Conservation (phyloP, 257 asterid genomes). For the Solanum appendiculatum region DNA sequence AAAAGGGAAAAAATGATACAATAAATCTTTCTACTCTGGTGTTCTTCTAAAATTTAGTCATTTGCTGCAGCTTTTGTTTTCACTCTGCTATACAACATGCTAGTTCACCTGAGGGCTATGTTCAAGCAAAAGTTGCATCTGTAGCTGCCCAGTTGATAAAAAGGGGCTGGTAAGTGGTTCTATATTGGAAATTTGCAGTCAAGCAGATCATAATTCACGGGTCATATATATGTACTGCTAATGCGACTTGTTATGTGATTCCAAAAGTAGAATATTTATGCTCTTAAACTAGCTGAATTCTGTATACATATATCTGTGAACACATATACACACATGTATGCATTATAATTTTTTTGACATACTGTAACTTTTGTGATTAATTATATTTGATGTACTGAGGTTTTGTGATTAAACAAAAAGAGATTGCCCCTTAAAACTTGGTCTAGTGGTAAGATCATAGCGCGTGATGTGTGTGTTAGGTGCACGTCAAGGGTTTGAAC, state of each 20-base stretch:
- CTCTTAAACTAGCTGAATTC: background rate
- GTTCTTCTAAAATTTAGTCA: background rate
- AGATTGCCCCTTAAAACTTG: background rate
- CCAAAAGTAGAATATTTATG: background rate
- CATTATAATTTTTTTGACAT: background rate
- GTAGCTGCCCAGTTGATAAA: slow-evolving; percentile 91
- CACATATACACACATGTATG: background rate
- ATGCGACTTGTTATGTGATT: background rate
- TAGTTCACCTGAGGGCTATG: slow-evolving; percentile 71
- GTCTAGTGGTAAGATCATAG: background rate
- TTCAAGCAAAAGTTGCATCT: slow-evolving; percentile 68
- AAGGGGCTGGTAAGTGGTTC: slow-evolving; percentile 83
- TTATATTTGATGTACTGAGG: background rate
- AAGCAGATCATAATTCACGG: background rate
- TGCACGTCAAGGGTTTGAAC: background rate
- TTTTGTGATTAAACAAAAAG: background rate
- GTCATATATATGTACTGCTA: background rate
- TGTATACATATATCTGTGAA: background rate
- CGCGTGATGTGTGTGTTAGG: background rate
- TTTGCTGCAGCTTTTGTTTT: slow-evolving; percentile 74
- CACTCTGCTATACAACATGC: slow-evolving; percentile 69
- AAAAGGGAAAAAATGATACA: background rate
- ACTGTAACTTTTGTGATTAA: background rate
- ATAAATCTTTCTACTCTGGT: background rate
- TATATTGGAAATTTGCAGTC: background rate